Evolutionary conservation across 805 yeast species (phyloP).

Genomic region (Yamadazyma nakazawae): DNA sequence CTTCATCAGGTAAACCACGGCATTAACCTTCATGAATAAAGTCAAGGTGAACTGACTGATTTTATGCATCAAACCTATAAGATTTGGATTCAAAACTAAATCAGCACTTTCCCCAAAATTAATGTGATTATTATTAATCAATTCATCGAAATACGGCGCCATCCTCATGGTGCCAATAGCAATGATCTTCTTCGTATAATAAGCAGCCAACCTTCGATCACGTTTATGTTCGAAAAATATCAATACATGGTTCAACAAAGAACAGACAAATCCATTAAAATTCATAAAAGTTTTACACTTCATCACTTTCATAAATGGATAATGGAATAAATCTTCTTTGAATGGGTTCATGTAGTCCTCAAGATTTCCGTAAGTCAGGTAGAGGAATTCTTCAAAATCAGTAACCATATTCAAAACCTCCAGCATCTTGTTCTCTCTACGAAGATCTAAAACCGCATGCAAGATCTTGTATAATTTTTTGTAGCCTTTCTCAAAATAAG

Average conservation of each 20-base stretch:
- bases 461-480: constrained; percentile 26
- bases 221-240: constrained; percentile 36
- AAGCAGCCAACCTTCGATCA: constrained; percentile 28
- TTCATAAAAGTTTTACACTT: constrained; percentile 28
- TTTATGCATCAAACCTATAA: constrained; percentile 27
- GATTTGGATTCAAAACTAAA: constrained; percentile 39
- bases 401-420: constrained; percentile 22
- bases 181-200: constrained; percentile 29
- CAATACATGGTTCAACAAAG: constrained; percentile 32
- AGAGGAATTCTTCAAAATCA: constrained; percentile 35
- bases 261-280: constrained; percentile 24
- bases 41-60: constrained; percentile 25
- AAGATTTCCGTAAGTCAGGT: constrained; percentile 26
- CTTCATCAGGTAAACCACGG: constrained; percentile 22
- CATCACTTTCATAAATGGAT: constrained; percentile 22
- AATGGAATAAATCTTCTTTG: constrained; percentile 14
- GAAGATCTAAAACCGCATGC: constrained; percentile 19
- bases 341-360: constrained; percentile 19
- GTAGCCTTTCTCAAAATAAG: constrained; percentile 27
- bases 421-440: constrained; percentile 15
- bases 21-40: constrained; percentile 22
- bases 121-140: constrained; percentile 26
- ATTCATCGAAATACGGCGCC: constrained; percentile 26
- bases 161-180: constrained; percentile 26
- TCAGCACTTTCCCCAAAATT: constrained; percentile 45